Evolutionary conservation across 1,284 basidiomycete genomes (phyloP).

Genomic region (Afroboletus lepidellus): DNA sequence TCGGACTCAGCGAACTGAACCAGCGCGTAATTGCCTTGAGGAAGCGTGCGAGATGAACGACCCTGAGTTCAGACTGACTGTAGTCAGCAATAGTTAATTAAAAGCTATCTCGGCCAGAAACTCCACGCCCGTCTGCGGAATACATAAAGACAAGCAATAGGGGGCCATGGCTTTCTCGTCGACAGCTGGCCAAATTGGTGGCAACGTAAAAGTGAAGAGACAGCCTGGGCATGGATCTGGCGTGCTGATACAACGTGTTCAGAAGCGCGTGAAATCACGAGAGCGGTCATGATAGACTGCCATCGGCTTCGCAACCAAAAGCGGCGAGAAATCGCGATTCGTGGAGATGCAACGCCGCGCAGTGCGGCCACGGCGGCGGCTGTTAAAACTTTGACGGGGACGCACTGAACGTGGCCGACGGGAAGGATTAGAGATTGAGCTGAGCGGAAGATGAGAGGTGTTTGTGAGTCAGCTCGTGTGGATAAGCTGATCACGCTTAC

Average conservation of each 20-base stretch:
- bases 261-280: conserved; percentile 38
- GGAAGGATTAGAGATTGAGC: not conserved
- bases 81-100: conserved; percentile 33
- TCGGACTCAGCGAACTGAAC: conserved; percentile 39
- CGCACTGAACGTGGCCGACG: not conserved
- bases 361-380: conserved; percentile 18
- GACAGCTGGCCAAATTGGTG: conserved; percentile 23
- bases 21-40: conserved; percentile 39
- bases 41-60: conserved; percentile 29
- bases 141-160: conserved; percentile 37
- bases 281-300: conserved; percentile 34
- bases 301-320: conserved; percentile 30
- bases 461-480: conserved; percentile 20
- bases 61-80: conserved; percentile 27
- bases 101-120: conserved; percentile 35
- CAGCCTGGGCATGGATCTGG: conserved; percentile 33
- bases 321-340: conserved; percentile 25
- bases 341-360: conserved; percentile 14
- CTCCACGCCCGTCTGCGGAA: conserved; percentile 36
- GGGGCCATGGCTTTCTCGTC: conserved; percentile 33
- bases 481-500: not conserved
- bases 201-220: conserved; percentile 37
- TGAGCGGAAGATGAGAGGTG: conserved; percentile 12
- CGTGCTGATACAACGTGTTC: conserved; percentile 37
- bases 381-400: conserved; percentile 1